Evolutionary conservation across 75 land plant species (phyloP).

Genomic region (Pinus taeda): DNA sequence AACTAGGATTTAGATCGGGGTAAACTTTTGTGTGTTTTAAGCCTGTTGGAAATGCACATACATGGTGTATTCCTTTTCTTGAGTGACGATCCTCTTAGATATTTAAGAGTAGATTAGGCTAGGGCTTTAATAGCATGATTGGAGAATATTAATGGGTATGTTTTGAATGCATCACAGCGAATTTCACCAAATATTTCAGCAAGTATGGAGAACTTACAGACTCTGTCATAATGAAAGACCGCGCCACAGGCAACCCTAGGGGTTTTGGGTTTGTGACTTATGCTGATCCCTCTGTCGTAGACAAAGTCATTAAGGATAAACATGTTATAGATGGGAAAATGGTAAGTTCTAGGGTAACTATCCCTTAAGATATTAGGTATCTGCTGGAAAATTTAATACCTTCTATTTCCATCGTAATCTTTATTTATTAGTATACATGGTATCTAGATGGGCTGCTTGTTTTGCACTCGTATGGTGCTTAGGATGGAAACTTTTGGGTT

Average conservation of each 20-base stretch:
- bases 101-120: background rate
- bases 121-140: conserved; percentile 5
- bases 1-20: background rate
- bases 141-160: conserved; percentile 1
- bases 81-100: too few species aligned
- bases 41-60: too few species aligned
- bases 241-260: conserved; percentile 48
- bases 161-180: conserved; percentile 24
- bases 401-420: background rate
- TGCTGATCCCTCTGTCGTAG: conserved; percentile 47
- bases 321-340: conserved; percentile 54
- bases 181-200: conserved; percentile 37
- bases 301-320: conserved; percentile 42
- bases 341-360: conserved; percentile 24
- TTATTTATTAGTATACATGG: background rate
- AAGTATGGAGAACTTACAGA: conserved; percentile 61
- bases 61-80: too few species aligned
- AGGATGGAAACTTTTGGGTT: conserved; percentile 2
- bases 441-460: background rate
- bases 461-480: background rate
- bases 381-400: background rate
- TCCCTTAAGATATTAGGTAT: background rate
- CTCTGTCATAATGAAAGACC: conserved; percentile 60
- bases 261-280: conserved; percentile 62
- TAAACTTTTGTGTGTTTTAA: background rate